These are phyloP conservation scores for Calonectria pteridis DNA, from an alignment of 2,329 filamentous ascomycete species.

Conservation along the genomic window DNA sequence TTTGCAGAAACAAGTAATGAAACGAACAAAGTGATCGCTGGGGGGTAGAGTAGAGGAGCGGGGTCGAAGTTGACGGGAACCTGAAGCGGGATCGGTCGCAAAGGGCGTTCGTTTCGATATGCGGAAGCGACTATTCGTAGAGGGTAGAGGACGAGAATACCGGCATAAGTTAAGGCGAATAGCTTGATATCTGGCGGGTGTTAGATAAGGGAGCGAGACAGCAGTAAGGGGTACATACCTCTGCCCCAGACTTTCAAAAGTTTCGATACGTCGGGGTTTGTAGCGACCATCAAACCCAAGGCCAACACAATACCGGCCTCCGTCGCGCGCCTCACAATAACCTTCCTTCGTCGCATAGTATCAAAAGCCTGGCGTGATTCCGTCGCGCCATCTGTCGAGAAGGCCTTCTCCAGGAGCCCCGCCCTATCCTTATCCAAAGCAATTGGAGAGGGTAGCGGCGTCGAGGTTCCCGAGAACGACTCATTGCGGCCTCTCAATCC, in stretches of 20 bases:
- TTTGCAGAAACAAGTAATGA: constrained; percentile 78
- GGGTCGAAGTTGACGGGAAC: constrained; percentile 89
- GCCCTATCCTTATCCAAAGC: constrained; percentile 57
- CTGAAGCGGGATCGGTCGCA: constrained; percentile 56
- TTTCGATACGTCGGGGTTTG: constrained; percentile 60
- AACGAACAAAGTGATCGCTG: constrained; percentile 80
- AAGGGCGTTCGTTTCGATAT: constrained; percentile 54
- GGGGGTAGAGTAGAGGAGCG: constrained; percentile 89
- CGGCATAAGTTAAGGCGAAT: constrained; percentile 50
- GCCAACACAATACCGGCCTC: constrained; percentile 66
- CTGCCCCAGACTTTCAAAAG: constrained; percentile 60
- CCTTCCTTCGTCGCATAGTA: constrained; percentile 59
- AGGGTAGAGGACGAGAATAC: constrained; percentile 68
- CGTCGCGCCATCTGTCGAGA: constrained; percentile 24
- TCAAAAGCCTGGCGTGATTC: constrained; percentile 41
- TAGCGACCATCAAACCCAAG: constrained; percentile 62
- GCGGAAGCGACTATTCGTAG: constrained; percentile 67
- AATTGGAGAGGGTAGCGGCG: constrained; percentile 65
- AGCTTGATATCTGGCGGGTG: constrained; percentile 57
- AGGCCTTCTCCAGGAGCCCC: constrained; percentile 36
- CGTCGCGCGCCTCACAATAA: constrained; percentile 64
- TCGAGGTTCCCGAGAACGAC: constrained; percentile 65
- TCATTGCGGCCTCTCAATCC: constrained; percentile 76
- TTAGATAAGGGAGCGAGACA: not conserved
- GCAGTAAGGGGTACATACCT: constrained; percentile 54